Conservation (phyloP, 768 basidiomycete species). For the Tylopilus felleus region DNA sequence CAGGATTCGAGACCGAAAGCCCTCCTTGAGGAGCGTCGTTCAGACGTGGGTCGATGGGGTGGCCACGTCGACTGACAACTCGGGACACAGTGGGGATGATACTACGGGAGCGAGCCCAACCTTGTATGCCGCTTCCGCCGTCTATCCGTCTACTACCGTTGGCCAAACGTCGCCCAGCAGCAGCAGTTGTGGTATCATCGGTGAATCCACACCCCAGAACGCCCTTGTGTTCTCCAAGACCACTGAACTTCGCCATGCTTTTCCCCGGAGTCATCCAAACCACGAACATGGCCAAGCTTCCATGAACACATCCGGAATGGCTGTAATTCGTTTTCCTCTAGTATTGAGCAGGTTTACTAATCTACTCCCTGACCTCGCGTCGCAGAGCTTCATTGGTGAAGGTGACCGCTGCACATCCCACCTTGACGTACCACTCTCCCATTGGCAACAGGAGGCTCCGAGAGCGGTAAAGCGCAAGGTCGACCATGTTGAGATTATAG, state of each 20-base stretch:
- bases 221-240: neutral
- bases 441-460: neutral
- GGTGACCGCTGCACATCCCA: too few species aligned
- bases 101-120: neutral
- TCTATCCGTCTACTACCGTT: neutral
- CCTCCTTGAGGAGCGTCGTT: neutral
- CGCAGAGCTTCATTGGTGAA: neutral
- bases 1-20: neutral
- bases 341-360: neutral
- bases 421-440: neutral
- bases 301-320: neutral
- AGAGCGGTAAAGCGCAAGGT: neutral
- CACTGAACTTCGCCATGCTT: neutral
- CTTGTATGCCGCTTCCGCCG: neutral
- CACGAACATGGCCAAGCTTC: neutral
- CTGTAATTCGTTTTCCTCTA: neutral
- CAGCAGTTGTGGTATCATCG: neutral
- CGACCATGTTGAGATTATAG: neutral
- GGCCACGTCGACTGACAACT: neutral
- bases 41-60: slow-evolving; percentile 2
- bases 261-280: neutral
- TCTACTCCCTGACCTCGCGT: neutral
- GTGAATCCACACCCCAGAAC: neutral
- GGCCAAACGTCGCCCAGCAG: neutral
- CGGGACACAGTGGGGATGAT: neutral